Percentiles rank a stretch among this genome's conserved stretches.
Evolutionary conservation across 257 asterid species (phyloP).

Genomic region (Paulownia fortunei): DNA sequence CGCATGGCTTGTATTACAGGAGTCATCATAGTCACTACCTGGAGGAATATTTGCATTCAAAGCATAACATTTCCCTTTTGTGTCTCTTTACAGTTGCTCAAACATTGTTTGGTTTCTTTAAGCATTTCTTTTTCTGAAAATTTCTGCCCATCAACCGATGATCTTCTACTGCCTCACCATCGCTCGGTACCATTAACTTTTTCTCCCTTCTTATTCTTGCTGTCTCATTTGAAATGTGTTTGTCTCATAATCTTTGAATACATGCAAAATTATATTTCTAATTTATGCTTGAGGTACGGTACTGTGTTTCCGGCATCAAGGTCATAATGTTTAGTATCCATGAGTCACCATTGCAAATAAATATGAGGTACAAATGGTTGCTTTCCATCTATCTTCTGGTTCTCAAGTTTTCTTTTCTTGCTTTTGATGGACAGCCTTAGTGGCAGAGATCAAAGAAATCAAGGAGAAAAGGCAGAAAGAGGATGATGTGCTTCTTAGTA

Average conservation of each 20-base stretch:
- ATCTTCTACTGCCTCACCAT: background rate
- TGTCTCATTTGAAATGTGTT: background rate
- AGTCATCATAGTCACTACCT: background rate
- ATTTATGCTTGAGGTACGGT: background rate
- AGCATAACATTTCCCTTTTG: background rate
- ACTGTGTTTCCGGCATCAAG: background rate
- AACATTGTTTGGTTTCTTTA: conserved; percentile 4
- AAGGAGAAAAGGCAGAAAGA: conserved; percentile 85
- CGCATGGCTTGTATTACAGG: background rate
- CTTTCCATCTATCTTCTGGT: conserved; percentile 5
- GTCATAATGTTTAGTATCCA: background rate
- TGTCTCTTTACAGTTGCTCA: background rate
- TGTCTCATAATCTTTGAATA: background rate
- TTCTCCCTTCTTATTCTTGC: background rate
- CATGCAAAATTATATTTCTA: background rate
- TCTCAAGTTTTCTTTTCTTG: conserved; percentile 23
- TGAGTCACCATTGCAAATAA: background rate
- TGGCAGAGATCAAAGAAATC: conserved; percentile 84
- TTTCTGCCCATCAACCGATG: background rate
- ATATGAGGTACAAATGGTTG: background rate
- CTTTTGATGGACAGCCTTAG: conserved; percentile 63
- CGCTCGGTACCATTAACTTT: background rate
- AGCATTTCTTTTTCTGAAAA: background rate
- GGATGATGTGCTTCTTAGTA: conserved; percentile 65
- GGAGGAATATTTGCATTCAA: background rate